These are phyloP conservation scores for Leucocoprinus birnbaumii DNA, from an alignment of 768 basidiomycete species.

Conservation along the genomic window DNA sequence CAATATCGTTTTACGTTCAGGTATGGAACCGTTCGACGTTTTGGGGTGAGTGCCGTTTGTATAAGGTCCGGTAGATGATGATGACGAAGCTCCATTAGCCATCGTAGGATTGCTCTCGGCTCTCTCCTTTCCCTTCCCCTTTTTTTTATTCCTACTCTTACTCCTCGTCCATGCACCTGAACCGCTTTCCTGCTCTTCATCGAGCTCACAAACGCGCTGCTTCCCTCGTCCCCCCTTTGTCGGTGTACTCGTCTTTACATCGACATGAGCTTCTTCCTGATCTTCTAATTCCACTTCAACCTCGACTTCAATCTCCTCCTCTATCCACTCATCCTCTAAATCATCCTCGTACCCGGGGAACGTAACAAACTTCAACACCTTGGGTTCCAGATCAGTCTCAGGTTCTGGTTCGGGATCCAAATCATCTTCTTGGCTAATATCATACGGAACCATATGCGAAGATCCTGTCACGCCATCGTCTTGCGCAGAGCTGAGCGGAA, in stretches of 20 bases:
- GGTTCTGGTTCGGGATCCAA: background rate
- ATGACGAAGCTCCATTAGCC: background rate
- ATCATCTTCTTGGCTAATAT: background rate
- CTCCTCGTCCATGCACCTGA: background rate
- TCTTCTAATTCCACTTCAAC: background rate
- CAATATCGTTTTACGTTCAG: conserved; percentile 11
- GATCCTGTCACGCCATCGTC: background rate
- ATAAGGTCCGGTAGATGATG: background rate
- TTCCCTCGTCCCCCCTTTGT: background rate
- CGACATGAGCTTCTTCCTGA: background rate
- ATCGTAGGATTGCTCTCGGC: background rate
- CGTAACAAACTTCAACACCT: conserved; percentile 10
- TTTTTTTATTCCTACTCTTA: background rate
- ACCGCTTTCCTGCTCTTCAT: background rate
- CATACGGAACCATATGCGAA: background rate
- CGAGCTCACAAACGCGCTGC: conserved; percentile 4
- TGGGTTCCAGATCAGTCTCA: conserved; percentile 4
- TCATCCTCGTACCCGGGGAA: conserved; percentile 11
- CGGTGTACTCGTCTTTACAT: background rate
- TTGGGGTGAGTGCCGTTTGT: background rate
- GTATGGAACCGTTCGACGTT: background rate
- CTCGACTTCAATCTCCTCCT: conserved; percentile 9
- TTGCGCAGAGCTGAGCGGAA: background rate
- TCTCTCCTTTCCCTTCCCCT: background rate
- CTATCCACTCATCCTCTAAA: conserved; percentile 12